Conservation (phyloP, 1,284 basidiomycete species). For the Ustilago trichophora region DNA sequence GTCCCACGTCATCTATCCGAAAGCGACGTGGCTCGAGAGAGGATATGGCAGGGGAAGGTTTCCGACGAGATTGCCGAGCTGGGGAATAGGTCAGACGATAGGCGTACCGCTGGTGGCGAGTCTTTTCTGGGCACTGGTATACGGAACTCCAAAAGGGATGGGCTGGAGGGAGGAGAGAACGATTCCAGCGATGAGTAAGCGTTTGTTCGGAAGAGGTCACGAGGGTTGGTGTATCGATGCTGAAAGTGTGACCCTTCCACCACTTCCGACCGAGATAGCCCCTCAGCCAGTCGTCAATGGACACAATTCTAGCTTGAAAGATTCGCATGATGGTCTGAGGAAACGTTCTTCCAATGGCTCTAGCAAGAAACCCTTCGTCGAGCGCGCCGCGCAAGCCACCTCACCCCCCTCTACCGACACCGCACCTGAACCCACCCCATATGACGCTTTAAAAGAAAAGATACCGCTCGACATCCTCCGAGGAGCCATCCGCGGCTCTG, state of each 20-base stretch:
- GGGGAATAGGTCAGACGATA: slow-evolving; percentile 16
- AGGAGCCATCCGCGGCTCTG: slow-evolving; percentile 4
- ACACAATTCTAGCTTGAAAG: too few relatives aligned
- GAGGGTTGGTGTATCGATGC: slow-evolving; percentile 39
- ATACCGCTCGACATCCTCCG: slow-evolving; percentile 15
- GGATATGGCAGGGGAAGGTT: slow-evolving; percentile 1
- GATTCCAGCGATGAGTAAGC: slow-evolving; percentile 15
- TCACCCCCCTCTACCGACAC: neutral
- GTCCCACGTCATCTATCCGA: slow-evolving; percentile 12
- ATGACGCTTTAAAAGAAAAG: neutral
- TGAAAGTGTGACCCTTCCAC: slow-evolving; percentile 21
- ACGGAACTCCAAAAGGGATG: slow-evolving; percentile 18
- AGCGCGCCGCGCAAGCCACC: slow-evolving; percentile 5
- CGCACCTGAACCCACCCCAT: slow-evolving; percentile 8
- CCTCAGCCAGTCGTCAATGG: neutral
- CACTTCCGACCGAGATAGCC: slow-evolving; percentile 2
- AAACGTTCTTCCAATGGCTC: too few relatives aligned
- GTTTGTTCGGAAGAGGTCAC: slow-evolving; percentile 25
- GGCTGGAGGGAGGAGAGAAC: slow-evolving; percentile 20
- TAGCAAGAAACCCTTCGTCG: neutral
- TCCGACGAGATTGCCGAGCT: slow-evolving; percentile 15
- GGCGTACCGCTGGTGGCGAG: slow-evolving; percentile 16
- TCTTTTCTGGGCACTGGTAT: slow-evolving; percentile 34
- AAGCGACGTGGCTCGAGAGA: neutral
- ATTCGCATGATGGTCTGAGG: too few relatives aligned